Conservation (phyloP, 495 filamentous ascomycete genomes). For the Lindgomyces ingoldianus region DNA sequence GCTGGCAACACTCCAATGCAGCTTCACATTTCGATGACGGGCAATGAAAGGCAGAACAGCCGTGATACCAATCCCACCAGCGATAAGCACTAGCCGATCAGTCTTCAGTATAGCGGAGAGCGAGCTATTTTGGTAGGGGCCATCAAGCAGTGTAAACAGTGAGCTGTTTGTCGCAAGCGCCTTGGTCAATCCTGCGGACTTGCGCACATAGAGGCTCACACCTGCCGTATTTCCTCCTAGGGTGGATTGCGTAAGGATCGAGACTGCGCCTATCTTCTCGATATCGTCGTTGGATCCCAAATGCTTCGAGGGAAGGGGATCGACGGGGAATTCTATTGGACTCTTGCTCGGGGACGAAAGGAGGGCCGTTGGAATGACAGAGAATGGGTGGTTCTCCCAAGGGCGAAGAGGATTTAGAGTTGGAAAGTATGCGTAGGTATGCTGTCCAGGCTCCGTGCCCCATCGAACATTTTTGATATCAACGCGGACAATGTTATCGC, state of each 20-base stretch:
- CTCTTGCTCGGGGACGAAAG: constrained; percentile 7
- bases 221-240: constrained; percentile 3
- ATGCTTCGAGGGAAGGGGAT: not conserved
- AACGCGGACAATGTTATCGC: constrained; percentile 39
- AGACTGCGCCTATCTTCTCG: not conserved
- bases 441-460: constrained; percentile 38
- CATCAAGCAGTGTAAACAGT: constrained; percentile 32
- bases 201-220: constrained; percentile 24
- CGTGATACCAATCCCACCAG: constrained; percentile 52
- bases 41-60: constrained; percentile 38
- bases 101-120: constrained; percentile 2
- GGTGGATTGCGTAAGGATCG: not conserved
- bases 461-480: constrained; percentile 45
- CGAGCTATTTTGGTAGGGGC: constrained; percentile 34
- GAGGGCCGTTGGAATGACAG: constrained; percentile 44
- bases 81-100: constrained; percentile 47
- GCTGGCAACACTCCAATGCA: constrained; percentile 40
- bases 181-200: constrained; percentile 28
- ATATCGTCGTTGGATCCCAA: not conserved
- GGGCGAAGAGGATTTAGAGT: constrained; percentile 43
- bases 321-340: not conserved
- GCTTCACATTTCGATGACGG: constrained; percentile 45
- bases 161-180: not conserved
- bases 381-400: constrained; percentile 58
- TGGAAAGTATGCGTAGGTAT: constrained; percentile 51